Base-by-base conservation (phyloP, 176 grass and related monocot species). In the Oryza australiensis region DNA sequence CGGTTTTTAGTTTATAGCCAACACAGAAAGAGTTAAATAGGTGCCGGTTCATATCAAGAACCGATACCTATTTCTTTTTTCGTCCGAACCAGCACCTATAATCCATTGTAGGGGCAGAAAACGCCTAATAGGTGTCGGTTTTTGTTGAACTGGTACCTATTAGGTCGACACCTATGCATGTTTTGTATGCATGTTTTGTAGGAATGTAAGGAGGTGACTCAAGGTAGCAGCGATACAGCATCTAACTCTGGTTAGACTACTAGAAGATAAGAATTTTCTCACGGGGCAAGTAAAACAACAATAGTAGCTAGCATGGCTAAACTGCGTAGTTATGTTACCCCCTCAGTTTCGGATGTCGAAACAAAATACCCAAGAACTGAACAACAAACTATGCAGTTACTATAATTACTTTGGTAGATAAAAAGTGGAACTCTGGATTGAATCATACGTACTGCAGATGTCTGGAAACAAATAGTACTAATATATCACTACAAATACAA, bases 251-350 rank as follows among this genome's bases (percentile, higher is more conserved):
- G 15, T 70, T 70, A 40, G 14, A 40, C 38, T 40, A 13, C 65
- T 51, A 23, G 23, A 84, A 62, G 64, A 70, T 33, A 57, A 74
- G 75, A 80, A 63, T 69, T 68, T 84, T 67, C n/a, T 74, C 75
- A 62, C 70, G 16, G 23, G 62, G 10, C 72, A 57, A 70, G n/a
- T 70, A 37, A 57, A 49, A 26, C 12, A 70, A 27, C 45, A n/a
- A 35, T 3, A 26, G 55, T 80, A 14, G n/a, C n/a, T n/a, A n/a
- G 32, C n/a, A 57, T 59, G 55, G 32, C 32, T 40, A 70, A 80
- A 64, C 22, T 38, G 53, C 29, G 28, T 30, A 62, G 48, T 80
- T 57, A 12, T 15, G 30, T 66, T 66, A 18, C n/a, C n/a, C n/a
- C 35, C 30, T 7, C 62, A 62, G 32, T 86, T 69, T n/a, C 27